Evolutionary conservation across 1,139 yeast species (phyloP).

Genomic region (Geotrichum candidum): DNA sequence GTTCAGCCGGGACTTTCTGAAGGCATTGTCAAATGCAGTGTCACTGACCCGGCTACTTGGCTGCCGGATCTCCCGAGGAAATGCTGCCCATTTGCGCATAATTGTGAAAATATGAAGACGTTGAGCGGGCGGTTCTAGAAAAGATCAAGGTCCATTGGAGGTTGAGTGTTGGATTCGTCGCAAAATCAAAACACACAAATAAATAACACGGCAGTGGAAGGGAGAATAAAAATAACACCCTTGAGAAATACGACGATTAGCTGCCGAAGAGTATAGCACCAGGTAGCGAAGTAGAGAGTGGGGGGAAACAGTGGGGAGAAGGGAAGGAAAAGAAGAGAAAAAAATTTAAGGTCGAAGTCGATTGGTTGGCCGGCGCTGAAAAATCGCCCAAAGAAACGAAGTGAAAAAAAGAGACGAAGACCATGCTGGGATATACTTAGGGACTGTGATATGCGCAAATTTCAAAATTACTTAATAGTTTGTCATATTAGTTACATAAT

Average conservation of each 20-base stretch:
- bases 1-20: constrained; percentile 5
- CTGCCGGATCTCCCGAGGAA: constrained; percentile 6
- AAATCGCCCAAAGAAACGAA: not conserved
- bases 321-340: not conserved
- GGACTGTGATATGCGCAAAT: not conserved
- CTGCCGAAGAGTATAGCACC: not conserved
- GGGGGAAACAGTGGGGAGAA: not conserved
- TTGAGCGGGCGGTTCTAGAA: not conserved
- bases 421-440: not conserved
- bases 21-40: not conserved
- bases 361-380: not conserved
- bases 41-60: not conserved
- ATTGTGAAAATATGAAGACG: not conserved
- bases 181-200: not conserved
- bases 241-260: not conserved
- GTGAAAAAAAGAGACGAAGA: not conserved
- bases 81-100: constrained; percentile 6
- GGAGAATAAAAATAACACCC: not conserved
- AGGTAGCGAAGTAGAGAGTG: not conserved
- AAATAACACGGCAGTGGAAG: not conserved
- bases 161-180: not conserved
- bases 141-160: not conserved
- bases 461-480: not conserved
- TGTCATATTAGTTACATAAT: too few species aligned
- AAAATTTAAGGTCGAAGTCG: not conserved